A percentile compares a stretch with the other conserved stretches of the same genome.
Evolutionary conservation across 805 yeast species (phyloP).

Genomic region (Huiozyma naganishii): DNA sequence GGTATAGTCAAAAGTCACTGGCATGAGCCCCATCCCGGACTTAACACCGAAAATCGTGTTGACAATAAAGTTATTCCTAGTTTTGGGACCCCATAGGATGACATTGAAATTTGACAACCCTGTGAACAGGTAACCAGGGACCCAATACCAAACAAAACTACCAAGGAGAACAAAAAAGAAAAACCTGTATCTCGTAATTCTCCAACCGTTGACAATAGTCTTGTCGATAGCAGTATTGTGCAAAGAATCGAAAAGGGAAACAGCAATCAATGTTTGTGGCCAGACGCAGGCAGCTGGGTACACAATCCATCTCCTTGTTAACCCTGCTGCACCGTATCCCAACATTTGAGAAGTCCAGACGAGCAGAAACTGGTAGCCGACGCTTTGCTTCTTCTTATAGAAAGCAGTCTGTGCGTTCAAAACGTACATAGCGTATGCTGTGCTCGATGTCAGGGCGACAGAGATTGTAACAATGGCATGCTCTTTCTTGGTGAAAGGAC

Average conservation of each 20-base stretch:
- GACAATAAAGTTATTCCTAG: constrained; percentile 40
- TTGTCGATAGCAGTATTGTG: constrained; percentile 30
- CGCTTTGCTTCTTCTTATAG: constrained; percentile 35
- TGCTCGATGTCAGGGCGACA: constrained; percentile 31
- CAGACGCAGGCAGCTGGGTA: constrained; percentile 52
- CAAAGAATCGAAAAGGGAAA: constrained; percentile 46
- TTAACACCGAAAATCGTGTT: constrained; percentile 54
- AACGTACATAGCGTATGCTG: constrained; percentile 50
- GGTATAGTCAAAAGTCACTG: constrained; percentile 49
- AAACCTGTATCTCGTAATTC: constrained; percentile 38
- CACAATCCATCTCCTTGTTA: constrained; percentile 46
- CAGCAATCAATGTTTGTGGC: constrained; percentile 51
- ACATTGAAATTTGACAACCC: constrained; percentile 51
- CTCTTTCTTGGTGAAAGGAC: constrained; percentile 42
- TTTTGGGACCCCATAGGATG: constrained; percentile 27
- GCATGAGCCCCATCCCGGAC: constrained; percentile 45
- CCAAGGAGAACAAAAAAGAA: constrained; percentile 34
- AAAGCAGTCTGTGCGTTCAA: constrained; percentile 39
- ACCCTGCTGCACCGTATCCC: constrained; percentile 59
- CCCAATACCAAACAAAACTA: constrained; percentile 51
- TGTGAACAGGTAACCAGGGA: constrained; percentile 54
- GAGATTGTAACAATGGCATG: constrained; percentile 41
- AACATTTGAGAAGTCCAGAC: constrained; percentile 49
- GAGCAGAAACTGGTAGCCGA: constrained; percentile 39
- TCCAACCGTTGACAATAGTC: constrained; percentile 49